Conservation (phyloP, 352 stramenopile genomes). For the Phytophthora sp. region DNA sequence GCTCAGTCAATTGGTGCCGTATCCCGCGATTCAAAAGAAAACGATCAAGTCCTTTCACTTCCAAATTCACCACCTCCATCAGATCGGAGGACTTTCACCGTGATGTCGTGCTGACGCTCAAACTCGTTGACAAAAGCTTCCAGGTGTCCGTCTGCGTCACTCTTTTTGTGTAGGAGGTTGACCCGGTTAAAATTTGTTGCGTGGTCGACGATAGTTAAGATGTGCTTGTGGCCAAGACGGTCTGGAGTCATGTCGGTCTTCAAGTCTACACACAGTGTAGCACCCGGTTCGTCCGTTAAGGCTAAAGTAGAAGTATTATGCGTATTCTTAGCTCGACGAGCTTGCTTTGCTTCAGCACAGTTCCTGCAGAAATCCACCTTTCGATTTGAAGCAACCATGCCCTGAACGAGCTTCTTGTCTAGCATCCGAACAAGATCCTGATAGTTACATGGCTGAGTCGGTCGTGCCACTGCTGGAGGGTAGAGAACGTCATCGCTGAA, state of each 20-base stretch:
- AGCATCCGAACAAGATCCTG: conserved; percentile 11
- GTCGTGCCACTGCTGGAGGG: conserved; percentile 1
- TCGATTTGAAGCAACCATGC: background rate
- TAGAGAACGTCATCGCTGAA: background rate
- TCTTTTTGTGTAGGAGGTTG: background rate
- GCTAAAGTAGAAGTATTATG: conserved; percentile 1
- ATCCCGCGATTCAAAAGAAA: conserved; percentile 10
- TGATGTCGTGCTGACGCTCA: background rate
- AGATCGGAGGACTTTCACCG: background rate
- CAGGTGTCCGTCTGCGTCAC: background rate
- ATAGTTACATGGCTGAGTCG: conserved; percentile 8
- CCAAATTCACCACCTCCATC: conserved; percentile 4
- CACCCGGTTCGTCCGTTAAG: conserved; percentile 6
- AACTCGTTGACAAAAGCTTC: conserved; percentile 5
- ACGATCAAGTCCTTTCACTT: background rate
- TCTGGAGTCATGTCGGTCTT: conserved; percentile 13
- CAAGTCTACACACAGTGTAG: conserved; percentile 7
- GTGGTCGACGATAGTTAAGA: conserved; percentile 9
- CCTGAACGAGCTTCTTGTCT: background rate
- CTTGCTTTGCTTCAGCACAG: conserved; percentile 14
- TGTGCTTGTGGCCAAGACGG: background rate
- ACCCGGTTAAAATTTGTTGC: conserved; percentile 3
- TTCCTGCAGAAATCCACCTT: conserved; percentile 12
- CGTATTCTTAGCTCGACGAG: conserved; percentile 5
- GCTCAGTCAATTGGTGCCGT: background rate